Base-by-base conservation (phyloP, 2,329 filamentous ascomycete genomes). In the Moelleriella libera region DNA sequence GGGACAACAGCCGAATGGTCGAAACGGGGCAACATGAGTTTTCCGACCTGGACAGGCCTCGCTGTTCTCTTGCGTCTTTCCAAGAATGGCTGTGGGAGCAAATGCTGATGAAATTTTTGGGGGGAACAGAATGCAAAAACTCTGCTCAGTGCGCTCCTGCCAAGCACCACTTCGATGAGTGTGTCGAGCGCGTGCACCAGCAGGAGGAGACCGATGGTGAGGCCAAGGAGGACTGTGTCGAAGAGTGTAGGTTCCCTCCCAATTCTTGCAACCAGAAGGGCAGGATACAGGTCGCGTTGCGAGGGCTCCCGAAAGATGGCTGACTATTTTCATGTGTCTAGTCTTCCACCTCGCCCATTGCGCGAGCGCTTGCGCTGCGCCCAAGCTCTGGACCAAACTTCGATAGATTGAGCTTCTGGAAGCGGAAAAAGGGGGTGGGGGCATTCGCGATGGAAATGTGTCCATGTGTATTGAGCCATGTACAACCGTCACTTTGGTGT, bases 271-370 rank as follows among this genome's bases (percentile, higher is more conserved):
- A 2, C 21, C 21, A 21, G 21, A 21, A 21, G 21, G 21, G 21
- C 21, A 21, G 2, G 21, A 37, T 37, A 12, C 8, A 8, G 12
- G 12, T 37, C 21, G 8, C 21, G 8, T 37, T 9, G 8, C 32
- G 12, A 37, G 12, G 32, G 8, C 32, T 9, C 32, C 2, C 12
- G 32, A 37, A 37, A 37, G 32, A 37, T 42, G n/a, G 11, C 40
- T 42, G 40, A 8, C 40, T 42, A 42, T 42, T 42, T n/a, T n/a
- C 14, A 7, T n/a, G 7, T 30, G 5, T 10, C 21, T 29, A 96
- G 90, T 96, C 77, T 98, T 98, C 85, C 90, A 98, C 72, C 86
- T 98, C 60, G 83, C 86, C 60, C 92, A 97, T 78, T 98, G 92
- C 75, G 88, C 90, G 54, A 86, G 80, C 61, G 74, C 83, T 65